Percentiles rank a stretch among this genome's conserved stretches.
phyloP scores from a whole-genome alignment of 2,329 filamentous ascomycete genomes.

The Penicillium sp. region DNA sequence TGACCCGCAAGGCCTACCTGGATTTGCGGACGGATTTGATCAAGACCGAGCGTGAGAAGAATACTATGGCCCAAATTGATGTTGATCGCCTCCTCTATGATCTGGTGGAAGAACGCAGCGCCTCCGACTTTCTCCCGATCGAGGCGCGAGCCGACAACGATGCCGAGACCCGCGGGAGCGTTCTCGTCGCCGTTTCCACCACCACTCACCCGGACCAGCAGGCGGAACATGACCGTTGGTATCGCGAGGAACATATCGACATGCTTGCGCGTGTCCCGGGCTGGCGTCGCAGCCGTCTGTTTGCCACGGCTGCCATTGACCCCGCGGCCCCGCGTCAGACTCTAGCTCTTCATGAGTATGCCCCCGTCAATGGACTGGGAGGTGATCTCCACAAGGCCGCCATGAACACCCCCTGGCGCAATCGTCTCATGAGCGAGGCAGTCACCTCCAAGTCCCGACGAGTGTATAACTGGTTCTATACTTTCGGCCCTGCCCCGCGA shows the following conservation, averaged over 20 bases:
- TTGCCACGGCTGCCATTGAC: conserved; percentile 60
- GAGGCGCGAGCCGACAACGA: conserved; percentile 57
- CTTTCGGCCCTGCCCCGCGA: conserved; percentile 68
- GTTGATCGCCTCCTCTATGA: conserved; percentile 69
- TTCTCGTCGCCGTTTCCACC: conserved; percentile 59
- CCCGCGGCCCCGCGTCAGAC: conserved; percentile 52
- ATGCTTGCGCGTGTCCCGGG: conserved; percentile 69
- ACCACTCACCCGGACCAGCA: conserved; percentile 52
- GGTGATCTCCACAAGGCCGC: conserved; percentile 60
- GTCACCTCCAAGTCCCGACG: conserved; percentile 55
- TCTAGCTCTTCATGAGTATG: conserved; percentile 67
- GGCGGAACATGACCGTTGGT: conserved; percentile 62
- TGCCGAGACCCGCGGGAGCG: conserved; percentile 48
- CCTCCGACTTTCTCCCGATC: conserved; percentile 53
- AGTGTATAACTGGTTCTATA: conserved; percentile 68
- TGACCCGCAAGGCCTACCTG: conserved; percentile 63
- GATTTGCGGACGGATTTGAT: conserved; percentile 43
- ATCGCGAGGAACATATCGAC: conserved; percentile 65
- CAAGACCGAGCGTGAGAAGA: conserved; percentile 55
- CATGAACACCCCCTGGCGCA: conserved; percentile 56
- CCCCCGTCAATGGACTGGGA: conserved; percentile 59
- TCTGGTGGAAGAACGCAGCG: conserved; percentile 52
- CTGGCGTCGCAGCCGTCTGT: conserved; percentile 69
- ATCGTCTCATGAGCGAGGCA: conserved; percentile 54
- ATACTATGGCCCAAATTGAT: conserved; percentile 59